Evolutionary conservation across 306 rosid genomes (phyloP), one percentile per base, ranked within the genome.

Genomic region (Castanospermum australe): DNA sequence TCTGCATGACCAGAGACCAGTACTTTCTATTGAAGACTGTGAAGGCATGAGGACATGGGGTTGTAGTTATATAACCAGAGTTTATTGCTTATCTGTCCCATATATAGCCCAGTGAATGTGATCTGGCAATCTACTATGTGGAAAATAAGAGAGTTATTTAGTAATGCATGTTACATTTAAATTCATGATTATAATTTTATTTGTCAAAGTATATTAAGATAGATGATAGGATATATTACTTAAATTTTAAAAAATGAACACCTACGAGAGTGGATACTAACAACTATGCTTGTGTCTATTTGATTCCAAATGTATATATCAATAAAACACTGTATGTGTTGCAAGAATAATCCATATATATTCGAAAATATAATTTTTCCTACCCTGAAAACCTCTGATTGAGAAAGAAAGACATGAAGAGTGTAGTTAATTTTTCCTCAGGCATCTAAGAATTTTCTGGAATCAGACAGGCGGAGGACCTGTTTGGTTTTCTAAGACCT

Each of bases 391-490:
- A 4, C 47, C 15, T 41, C 30, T 71, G 25, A 35, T 70, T 73
- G 39, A 74, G 30, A 21, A 24, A 28, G 22, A 77, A 35, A 39
- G 24, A 73, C 11, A n/a, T 15, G 47, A 38, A 2, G 25, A 60
- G 6, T 48, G 45, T 36, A 17, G 41, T 71, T 73, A 25, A 12
- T 39, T 25, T 68, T 69, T 67, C 71, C 61, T 39, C 21, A 12
- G 76, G 69, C 44, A 61, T 39, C 28, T 57, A 56, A 76, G 55
- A 73, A 38, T 76, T 71, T 71, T 17, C 54, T 65, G 50, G 57
- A 21, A 20, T 56, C 38, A 20, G 69, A 45, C 60, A 17, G 50
- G 20, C 8, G 0, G 15, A 6, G 47, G 12, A 17, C 50, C 11
- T 42, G 13, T 67, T 61, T 61, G 36, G 30, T 51, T 41, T 72